Evolutionary conservation across 2,329 filamentous ascomycete genomes (phyloP).

Genomic region (Penicillium sp.): DNA sequence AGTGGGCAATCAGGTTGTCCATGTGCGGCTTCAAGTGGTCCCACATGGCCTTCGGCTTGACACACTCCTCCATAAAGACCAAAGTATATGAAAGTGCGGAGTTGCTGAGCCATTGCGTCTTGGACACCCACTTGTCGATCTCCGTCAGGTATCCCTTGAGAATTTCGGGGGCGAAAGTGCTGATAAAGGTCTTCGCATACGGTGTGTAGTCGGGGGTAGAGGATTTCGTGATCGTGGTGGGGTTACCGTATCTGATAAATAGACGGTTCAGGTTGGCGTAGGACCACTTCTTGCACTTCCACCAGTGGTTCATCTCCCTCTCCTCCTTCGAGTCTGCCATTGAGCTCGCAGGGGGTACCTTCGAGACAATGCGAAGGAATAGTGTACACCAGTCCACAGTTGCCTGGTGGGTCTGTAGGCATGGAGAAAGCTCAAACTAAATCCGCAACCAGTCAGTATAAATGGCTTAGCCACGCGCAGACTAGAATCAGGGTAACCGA

Average conservation of each 20-base stretch:
- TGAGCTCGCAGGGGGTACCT: slow-evolving; percentile 74
- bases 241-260: slow-evolving; percentile 95
- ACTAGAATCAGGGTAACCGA: slow-evolving; percentile 48
- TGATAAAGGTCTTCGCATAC: slow-evolving; percentile 88
- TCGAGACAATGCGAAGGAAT: slow-evolving; percentile 86
- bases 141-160: slow-evolving; percentile 91
- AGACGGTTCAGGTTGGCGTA: slow-evolving; percentile 97
- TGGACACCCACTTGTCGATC: slow-evolving; percentile 96
- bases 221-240: slow-evolving; percentile 67
- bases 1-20: slow-evolving; percentile 87
- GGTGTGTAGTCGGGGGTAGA: slow-evolving; percentile 74
- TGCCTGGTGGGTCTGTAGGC: slow-evolving; percentile 73
- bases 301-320: slow-evolving; percentile 94
- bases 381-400: slow-evolving; percentile 96
- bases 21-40: slow-evolving; percentile 88
- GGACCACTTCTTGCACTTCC: slow-evolving; percentile 99
- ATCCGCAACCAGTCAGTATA: slow-evolving; percentile 33
- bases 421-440: slow-evolving; percentile 80
- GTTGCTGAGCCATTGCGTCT: slow-evolving; percentile 91
- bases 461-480: slow-evolving; percentile 17
- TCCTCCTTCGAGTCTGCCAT: slow-evolving; percentile 79
- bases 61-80: slow-evolving; percentile 93
- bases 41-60: slow-evolving; percentile 98
- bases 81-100: slow-evolving; percentile 91
- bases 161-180: slow-evolving; percentile 91